These are phyloP conservation scores for Didymella segeticola DNA, from an alignment of 2,329 filamentous ascomycete species.

Conservation along the genomic window DNA sequence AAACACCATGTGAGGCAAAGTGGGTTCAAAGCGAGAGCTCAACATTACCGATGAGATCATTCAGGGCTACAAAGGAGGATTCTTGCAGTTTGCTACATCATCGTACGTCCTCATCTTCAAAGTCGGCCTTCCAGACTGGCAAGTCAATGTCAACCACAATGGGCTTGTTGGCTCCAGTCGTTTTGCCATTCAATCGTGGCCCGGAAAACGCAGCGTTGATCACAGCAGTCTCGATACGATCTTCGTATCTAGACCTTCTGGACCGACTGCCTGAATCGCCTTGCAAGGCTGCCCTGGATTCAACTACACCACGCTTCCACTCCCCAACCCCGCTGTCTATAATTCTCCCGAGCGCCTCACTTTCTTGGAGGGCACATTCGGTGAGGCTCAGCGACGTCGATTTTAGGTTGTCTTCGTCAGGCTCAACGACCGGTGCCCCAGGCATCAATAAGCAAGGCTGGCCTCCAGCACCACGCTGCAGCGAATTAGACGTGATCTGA, in stretches of 20 bases:
- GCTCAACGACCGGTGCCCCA: conserved; percentile 22
- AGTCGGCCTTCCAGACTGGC: conserved; percentile 58
- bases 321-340: conserved; percentile 29
- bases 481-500: conserved; percentile 28
- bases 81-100: conserved; percentile 27
- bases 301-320: conserved; percentile 29
- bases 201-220: conserved; percentile 81
- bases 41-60: conserved; percentile 33
- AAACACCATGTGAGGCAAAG: conserved; percentile 5
- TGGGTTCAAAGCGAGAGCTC: conserved; percentile 7
- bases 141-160: conserved; percentile 84
- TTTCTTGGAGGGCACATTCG: conserved; percentile 23
- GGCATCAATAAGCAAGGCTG: conserved; percentile 24
- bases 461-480: conserved; percentile 18
- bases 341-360: conserved; percentile 30
- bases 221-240: conserved; percentile 72
- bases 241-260: conserved; percentile 38
- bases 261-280: conserved; percentile 8
- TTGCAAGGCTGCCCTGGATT: conserved; percentile 29
- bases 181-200: conserved; percentile 62
- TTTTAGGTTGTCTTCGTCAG: conserved; percentile 29
- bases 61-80: conserved; percentile 8
- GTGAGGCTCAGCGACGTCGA: conserved; percentile 30
- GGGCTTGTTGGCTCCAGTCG: conserved; percentile 75
- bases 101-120: conserved; percentile 4